Base-by-base conservation (phyloP, 2,329 filamentous ascomycete genomes). In the Tricladium varicosporioides region DNA sequence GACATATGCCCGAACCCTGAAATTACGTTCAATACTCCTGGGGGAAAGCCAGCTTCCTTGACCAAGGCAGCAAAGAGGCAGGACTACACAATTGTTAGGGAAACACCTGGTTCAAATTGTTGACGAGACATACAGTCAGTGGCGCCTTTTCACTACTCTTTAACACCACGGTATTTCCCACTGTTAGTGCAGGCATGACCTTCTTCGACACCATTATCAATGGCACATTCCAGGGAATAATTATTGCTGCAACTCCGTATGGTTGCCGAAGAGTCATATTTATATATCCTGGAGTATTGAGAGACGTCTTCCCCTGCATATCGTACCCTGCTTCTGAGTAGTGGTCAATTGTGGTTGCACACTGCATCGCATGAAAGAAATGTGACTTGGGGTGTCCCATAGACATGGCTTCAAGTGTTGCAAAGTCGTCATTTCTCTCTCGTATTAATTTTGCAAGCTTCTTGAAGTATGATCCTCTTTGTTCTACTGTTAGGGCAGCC, bases 201-300 rank as follows among this genome's bases (percentile, higher is more conserved):
- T 91, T 91, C 84, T 86, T 87, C 5, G 83, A 83, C 10, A 87
- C 85, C 81, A 91, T 90, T n/a, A 80, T 77, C 1, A 92, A 76
- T 1, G 89, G 88, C 59, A 87, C 89, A 71, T 92, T 92, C 86
- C 88, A 92, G 5, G 88, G 87, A 57, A 90, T 89, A 60, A 91
- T 91, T 69, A 77, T 76, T 7, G 80, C 88, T 61, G 86, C 88
- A 0, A 92, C 89, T 31, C 89, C 89, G 36, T 91, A 75, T 1
- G 89, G 89, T 71, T 92, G 84, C 57, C 86, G 82, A 53, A 90
- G 72, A 0, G 86, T 91, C 70, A 92, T 91, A 2, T 86, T 87
- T 58, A 92, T 79, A 72, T 91, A 92, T 50, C 77, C 73, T 0
- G 83, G 71, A 31, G 56, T 72, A 43, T 70, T 68, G 14, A 70